A percentile compares a stretch with the other conserved stretches of the same genome.
phyloP scores from a whole-genome alignment of 1,284 basidiomycete species.

The Blastosporella zonata region DNA sequence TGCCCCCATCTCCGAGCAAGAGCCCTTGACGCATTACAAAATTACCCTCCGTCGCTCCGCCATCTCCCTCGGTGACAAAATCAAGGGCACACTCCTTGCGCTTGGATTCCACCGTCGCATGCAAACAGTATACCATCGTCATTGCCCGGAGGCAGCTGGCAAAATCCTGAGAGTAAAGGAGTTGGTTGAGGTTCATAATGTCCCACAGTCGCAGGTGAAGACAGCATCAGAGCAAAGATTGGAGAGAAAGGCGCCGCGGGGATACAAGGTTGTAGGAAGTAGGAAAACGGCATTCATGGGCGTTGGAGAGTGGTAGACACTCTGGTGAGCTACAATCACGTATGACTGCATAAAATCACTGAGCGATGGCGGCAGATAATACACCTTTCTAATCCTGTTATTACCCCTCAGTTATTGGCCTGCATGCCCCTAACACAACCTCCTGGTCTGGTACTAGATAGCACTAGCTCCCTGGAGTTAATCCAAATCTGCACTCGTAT shows the following conservation, averaged over 20 bases:
- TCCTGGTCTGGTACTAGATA: no score
- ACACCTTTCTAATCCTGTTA: not conserved
- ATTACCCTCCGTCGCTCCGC: slow-evolving; percentile 82
- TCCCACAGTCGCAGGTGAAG: slow-evolving; percentile 59
- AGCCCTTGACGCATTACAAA: slow-evolving; percentile 54
- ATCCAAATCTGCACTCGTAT: not conserved
- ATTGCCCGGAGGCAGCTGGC: slow-evolving; percentile 72
- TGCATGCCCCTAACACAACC: no score
- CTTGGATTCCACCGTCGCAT: slow-evolving; percentile 78
- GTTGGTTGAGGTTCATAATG: slow-evolving; percentile 83
- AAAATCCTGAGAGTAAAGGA: slow-evolving; percentile 85
- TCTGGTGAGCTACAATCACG: slow-evolving; percentile 1
- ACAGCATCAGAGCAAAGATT: slow-evolving; percentile 62
- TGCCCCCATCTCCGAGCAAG: not conserved
- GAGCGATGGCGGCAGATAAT: not conserved
- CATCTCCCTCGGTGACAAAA: slow-evolving; percentile 72
- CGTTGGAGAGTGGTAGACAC: slow-evolving; percentile 18
- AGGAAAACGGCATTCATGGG: slow-evolving; percentile 31
- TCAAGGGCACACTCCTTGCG: slow-evolving; percentile 70
- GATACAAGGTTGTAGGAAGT: slow-evolving; percentile 55
- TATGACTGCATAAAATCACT: not conserved
- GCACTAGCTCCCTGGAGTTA: no score
- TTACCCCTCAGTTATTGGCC: not conserved
- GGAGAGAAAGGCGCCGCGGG: slow-evolving; percentile 61
- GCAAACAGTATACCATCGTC: slow-evolving; percentile 79